A percentile compares a stretch with the other conserved stretches of the same genome.
These are phyloP conservation scores for Cryptococcus sp. DNA, from an alignment of 1,284 basidiomycete species.

Conservation along the genomic window DNA sequence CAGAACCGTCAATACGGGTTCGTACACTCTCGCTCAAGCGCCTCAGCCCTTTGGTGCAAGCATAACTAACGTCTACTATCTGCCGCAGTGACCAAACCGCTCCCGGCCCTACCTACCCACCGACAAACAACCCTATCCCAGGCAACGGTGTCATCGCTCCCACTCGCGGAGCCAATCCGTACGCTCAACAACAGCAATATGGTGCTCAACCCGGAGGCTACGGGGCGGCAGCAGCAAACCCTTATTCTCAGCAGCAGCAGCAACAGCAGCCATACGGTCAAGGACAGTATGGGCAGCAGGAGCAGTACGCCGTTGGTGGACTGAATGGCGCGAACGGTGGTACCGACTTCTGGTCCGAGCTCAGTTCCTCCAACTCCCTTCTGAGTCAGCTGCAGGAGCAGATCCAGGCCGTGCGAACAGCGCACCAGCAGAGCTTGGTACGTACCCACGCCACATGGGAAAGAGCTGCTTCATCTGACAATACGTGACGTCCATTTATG, in stretches of 20 bases:
- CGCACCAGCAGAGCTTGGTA: constrained; percentile 45
- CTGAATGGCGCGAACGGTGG: constrained; percentile 19
- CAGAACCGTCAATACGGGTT: constrained; percentile 40
- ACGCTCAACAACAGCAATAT: constrained; percentile 34
- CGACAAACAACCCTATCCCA: constrained; percentile 8
- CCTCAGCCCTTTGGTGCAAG: neutral
- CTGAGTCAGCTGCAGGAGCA: constrained; percentile 47
- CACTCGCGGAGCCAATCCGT: constrained; percentile 38
- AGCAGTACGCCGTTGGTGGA: constrained; percentile 40
- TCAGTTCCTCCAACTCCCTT: constrained; percentile 36
- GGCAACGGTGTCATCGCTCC: constrained; percentile 40
- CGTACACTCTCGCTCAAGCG: constrained; percentile 2
- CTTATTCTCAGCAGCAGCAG: constrained; percentile 14
- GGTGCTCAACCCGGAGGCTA: constrained; percentile 1
- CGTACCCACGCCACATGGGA: constrained; percentile 7
- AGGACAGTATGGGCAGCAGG: constrained; percentile 48
- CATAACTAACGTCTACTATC: neutral
- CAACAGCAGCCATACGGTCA: constrained; percentile 7
- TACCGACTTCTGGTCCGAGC: constrained; percentile 50
- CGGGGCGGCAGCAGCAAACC: constrained; percentile 25
- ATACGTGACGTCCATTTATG: neutral
- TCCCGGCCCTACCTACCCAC: constrained; percentile 39
- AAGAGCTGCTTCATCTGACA: constrained; percentile 1
- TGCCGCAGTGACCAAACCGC: constrained; percentile 26
- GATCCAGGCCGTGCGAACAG: constrained; percentile 48